Base-by-base conservation (phyloP, 805 yeast species). In the Teunomyces kruisii region DNA sequence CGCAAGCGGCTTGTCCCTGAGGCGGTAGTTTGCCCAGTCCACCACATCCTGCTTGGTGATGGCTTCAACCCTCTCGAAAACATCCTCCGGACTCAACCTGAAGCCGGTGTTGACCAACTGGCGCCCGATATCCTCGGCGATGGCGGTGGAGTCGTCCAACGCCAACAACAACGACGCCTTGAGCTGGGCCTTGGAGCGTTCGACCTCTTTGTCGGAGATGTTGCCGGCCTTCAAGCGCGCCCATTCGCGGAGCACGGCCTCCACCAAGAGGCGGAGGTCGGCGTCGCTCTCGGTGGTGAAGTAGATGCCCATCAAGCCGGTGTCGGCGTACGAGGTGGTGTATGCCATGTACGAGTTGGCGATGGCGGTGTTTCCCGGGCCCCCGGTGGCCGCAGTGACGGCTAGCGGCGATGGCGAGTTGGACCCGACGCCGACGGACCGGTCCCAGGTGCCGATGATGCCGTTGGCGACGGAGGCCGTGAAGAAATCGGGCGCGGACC, bases 271-370 rank as follows among this genome's bases (percentile, higher is more conserved):
- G 52, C 79, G 81, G 55, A 88, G 73, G 52, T 86, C 74, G 26
- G 82, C 76, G 51, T 77, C 78, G 59, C 83, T 84, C 55, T 92
- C 97, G 16, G 95, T 81, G 6, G 89, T 88, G 48, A 94, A 76
- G 63, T 94, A 94, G 56, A 92, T 85, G 29, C 99, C 99, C 97
- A 97, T 92, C 43, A 94, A 72, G 7, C 99, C 99, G 9, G 97
- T 87, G 68, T 94, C 99, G 9, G 97, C 91, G 68, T 94, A 94
- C 1, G 96, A 88, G 2, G 99, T 94, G 26, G 96, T 88, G 70
- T 92, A 94, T 5, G 97, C 89, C 96, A 90, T 86, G 71, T 85
- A 94, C 6, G 96, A 87, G 69, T 94, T 94, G 45, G 97, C 97
- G 47, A 90, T 70, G 2, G 89, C 86, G 13, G 78, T 71, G 13